Evolutionary conservation across 805 yeast genomes (phyloP).

Genomic region (Kodamaea jinghongensis): DNA sequence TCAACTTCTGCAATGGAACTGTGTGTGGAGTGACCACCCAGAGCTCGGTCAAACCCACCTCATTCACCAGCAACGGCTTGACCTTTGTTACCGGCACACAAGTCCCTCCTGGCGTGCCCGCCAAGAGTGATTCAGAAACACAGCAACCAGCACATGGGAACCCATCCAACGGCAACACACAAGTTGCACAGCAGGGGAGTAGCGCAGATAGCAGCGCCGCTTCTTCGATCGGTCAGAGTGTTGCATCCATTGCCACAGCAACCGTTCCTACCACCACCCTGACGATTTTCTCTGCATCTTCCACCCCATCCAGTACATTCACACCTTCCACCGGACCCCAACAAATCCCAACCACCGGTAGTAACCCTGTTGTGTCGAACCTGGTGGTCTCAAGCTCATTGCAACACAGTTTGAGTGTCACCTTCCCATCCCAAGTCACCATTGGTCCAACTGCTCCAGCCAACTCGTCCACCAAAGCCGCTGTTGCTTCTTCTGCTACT

Average conservation of each 20-base stretch:
- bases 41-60: slow-evolving; percentile 2
- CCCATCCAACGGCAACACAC: neutral
- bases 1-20: slow-evolving; percentile 11
- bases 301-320: slow-evolving; percentile 21
- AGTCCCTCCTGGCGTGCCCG: too few species aligned
- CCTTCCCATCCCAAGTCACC: slow-evolving; percentile 18
- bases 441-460: slow-evolving; percentile 3
- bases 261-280: slow-evolving; percentile 30
- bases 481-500: neutral
- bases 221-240: too few species aligned
- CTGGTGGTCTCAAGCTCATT: slow-evolving; percentile 22
- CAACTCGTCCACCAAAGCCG: neutral
- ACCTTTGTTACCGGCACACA: slow-evolving; percentile 1
- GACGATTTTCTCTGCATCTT: slow-evolving; percentile 26
- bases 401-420: slow-evolving; percentile 22
- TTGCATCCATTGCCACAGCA: slow-evolving; percentile 11
- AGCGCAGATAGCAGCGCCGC: neutral
- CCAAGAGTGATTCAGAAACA: too few species aligned
- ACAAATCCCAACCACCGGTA: slow-evolving; percentile 20
- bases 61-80: slow-evolving; percentile 6
- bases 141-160: slow-evolving; percentile 1
- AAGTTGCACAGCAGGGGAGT: neutral
- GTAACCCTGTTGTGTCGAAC: slow-evolving; percentile 30
- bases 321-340: slow-evolving; percentile 17
- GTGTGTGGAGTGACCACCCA: slow-evolving; percentile 4